Conservation (phyloP, 2,329 filamentous ascomycete genomes). For the Trichoderma citrinoviride region DNA sequence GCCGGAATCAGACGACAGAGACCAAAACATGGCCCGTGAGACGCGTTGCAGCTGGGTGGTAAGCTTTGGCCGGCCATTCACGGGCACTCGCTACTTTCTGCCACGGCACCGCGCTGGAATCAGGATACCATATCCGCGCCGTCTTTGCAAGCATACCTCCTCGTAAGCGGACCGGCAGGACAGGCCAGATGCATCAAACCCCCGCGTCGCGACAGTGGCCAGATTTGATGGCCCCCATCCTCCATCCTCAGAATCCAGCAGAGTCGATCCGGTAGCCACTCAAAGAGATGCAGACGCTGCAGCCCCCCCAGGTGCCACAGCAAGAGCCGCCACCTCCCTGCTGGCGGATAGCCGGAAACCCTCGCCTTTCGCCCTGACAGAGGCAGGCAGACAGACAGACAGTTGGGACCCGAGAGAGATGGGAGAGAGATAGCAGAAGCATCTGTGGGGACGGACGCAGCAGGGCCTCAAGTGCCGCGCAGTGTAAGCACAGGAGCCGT, state of each 20-base stretch:
- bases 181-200: slow-evolving; percentile 2
- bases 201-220: background rate
- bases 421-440: background rate
- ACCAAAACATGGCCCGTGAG: slow-evolving; percentile 6
- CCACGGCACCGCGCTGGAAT: background rate
- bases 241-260: background rate
- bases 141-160: background rate
- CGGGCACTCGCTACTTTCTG: background rate
- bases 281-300: background rate
- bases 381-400: background rate
- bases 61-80: slow-evolving; percentile 7
- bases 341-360: slow-evolving; percentile 14
- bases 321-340: background rate
- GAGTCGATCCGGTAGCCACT: background rate
- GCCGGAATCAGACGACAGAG: slow-evolving; percentile 2
- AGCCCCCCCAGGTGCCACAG: background rate
- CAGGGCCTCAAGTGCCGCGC: slow-evolving; percentile 4
- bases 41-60: background rate
- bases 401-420: too few relatives aligned
- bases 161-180: slow-evolving; percentile 3
- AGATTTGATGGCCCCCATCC: background rate
- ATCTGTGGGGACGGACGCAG: background rate
- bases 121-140: background rate
- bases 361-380: background rate
- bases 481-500: slow-evolving; percentile 1